Evolutionary conservation across 345 rosid genomes (phyloP).

Genomic region (Syzygium grande): DNA sequence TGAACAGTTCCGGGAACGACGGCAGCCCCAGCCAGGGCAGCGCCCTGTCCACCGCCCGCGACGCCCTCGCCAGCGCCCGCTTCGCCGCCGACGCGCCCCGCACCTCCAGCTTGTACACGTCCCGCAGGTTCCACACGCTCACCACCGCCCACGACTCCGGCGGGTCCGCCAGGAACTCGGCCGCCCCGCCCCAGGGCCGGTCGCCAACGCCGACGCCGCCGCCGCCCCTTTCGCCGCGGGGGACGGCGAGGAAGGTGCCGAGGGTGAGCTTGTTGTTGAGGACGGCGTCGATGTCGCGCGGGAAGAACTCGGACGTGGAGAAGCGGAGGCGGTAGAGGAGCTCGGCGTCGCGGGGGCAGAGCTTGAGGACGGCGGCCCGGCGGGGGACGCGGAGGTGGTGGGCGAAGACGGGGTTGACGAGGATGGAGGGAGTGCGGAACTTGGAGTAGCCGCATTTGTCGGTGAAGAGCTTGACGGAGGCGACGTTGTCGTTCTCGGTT

Average conservation of each 20-base stretch:
- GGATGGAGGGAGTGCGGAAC: slow-evolving; percentile 81
- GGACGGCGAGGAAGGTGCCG: slow-evolving; percentile 80
- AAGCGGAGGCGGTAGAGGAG: slow-evolving; percentile 62
- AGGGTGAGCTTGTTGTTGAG: slow-evolving; percentile 61
- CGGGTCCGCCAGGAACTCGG: slow-evolving; percentile 48
- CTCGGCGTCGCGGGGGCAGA: slow-evolving; percentile 56
- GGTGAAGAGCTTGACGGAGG: slow-evolving; percentile 86
- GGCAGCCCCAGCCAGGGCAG: slow-evolving; percentile 74
- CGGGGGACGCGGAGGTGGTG: slow-evolving; percentile 49
- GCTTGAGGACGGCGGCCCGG: slow-evolving; percentile 36
- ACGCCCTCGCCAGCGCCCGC: slow-evolving; percentile 49
- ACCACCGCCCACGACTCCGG: slow-evolving; percentile 87
- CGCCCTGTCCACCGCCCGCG: slow-evolving; percentile 56
- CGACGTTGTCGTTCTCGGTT: slow-evolving; percentile 81
- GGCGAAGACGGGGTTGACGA: slow-evolving; percentile 90
- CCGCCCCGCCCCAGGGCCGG: slow-evolving; percentile 53
- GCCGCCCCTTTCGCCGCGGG: slow-evolving; percentile 27
- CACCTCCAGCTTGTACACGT: slow-evolving; percentile 65
- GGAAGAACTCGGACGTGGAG: slow-evolving; percentile 92
- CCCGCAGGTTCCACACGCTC: slow-evolving; percentile 82
- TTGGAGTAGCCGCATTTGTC: slow-evolving; percentile 79
- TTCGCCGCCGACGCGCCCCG: slow-evolving; percentile 60
- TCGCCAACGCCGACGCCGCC: background rate
- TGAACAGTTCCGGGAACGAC: slow-evolving; percentile 76
- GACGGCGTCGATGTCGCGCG: slow-evolving; percentile 81